Base-by-base conservation (phyloP, 2,329 filamentous ascomycete genomes). In the Botrytis hyacinthi region DNA sequence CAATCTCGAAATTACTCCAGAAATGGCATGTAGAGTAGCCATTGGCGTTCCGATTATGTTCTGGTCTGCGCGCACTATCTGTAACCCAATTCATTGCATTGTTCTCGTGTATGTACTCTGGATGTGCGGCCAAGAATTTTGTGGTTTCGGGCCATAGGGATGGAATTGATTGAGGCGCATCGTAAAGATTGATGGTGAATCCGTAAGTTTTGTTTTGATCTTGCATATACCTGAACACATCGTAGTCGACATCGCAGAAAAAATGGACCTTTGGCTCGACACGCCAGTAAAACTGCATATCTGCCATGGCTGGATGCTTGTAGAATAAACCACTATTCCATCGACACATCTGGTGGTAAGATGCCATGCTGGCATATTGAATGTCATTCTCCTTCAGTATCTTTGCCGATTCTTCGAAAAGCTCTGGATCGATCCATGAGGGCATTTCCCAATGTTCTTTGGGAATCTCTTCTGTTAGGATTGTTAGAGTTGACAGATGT, bases 251-350 rank as follows among this genome's bases (percentile, higher is more conserved):
- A 79, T 98, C 93, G 86, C 96, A 99, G 88, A 98, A 99, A 87
- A 98, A 99, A 84, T 98, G 94, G 61, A 99, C 96, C 77, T 98
- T 97, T 70, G 96, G 96, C 82, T 99, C 96, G 66, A 99, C 96
- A 74, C 96, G 93, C 96, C 96, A 99, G 87, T 99, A 99, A 86
- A 93, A 99, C 78, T 94, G 93, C 76, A 88, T 90, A 79, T 96
- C 84, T 77, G 90, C 86, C 73, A 99, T 88, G 0, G 94, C 95
- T 0, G 94, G 94, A 83, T 99, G 96, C 81, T 96, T 94, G 86
- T 97, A 98, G 87, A 99, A 99, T 83, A 98, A 87, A 80, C 96
- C 96, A 80, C 93, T 97, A 85, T 99, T 99, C 96, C 96, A 99
- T 73, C 96, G 91, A 82, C 96, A 99, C 96, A 99, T 99, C 82